Percentiles rank a stretch among this genome's conserved stretches.
Evolutionary conservation across 352 stramenopile species (phyloP).

Genomic region (Phytophthora pinifolia): DNA sequence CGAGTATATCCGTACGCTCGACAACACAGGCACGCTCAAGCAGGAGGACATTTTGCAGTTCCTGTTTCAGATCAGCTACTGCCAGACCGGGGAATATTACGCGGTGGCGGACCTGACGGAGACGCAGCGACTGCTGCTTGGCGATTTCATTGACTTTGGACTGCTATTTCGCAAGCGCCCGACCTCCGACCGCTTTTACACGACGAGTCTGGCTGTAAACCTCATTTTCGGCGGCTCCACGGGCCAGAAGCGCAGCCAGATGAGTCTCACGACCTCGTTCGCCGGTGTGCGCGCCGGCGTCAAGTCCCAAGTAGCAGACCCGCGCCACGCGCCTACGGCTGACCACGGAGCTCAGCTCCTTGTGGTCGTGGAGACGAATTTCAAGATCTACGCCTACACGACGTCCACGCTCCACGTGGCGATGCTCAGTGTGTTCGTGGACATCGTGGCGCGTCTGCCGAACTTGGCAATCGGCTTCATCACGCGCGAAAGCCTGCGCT

Average conservation of each 20-base stretch:
- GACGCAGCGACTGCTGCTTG: slow-evolving; percentile 75
- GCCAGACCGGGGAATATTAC: slow-evolving; percentile 86
- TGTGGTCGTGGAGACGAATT: slow-evolving; percentile 92
- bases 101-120: slow-evolving; percentile 72
- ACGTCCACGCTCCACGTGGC: slow-evolving; percentile 88
- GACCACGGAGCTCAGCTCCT: slow-evolving; percentile 46
- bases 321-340: slow-evolving; percentile 30
- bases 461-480: slow-evolving; percentile 92
- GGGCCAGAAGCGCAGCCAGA: slow-evolving; percentile 54
- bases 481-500: slow-evolving; percentile 88
- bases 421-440: slow-evolving; percentile 93
- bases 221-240: slow-evolving; percentile 86
- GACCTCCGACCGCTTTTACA: slow-evolving; percentile 81
- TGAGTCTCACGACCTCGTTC: slow-evolving; percentile 55
- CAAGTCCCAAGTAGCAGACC: slow-evolving; percentile 44
- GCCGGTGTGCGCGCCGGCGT: slow-evolving; percentile 37
- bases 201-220: slow-evolving; percentile 88
- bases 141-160: slow-evolving; percentile 87
- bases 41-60: slow-evolving; percentile 90
- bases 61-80: slow-evolving; percentile 90
- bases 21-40: slow-evolving; percentile 66
- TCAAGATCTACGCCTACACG: slow-evolving; percentile 92
- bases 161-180: slow-evolving; percentile 71
- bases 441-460: slow-evolving; percentile 87
- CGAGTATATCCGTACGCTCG: slow-evolving; percentile 87